Evolutionary conservation across 495 filamentous ascomycete species (phyloP).

Genomic region (Tuber indicum): DNA sequence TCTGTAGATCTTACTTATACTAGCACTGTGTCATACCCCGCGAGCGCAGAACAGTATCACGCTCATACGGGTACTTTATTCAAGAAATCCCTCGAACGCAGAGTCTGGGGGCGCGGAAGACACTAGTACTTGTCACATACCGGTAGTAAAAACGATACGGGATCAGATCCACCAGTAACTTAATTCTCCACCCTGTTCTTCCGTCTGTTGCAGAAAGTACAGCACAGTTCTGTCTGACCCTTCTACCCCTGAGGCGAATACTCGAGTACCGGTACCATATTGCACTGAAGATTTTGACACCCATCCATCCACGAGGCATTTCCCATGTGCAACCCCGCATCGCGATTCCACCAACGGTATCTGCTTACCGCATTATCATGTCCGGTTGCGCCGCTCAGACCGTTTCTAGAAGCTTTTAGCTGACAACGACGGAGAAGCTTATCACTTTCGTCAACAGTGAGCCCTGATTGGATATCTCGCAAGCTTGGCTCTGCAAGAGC

Average conservation of each 20-base stretch:
- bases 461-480: background rate
- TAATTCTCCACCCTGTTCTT: background rate
- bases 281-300: background rate
- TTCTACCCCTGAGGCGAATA: background rate
- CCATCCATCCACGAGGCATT: background rate
- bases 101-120: background rate
- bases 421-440: background rate
- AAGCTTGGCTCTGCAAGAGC: background rate
- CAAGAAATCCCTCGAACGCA: background rate
- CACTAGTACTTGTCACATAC: too few relatives aligned
- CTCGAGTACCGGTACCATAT: background rate
- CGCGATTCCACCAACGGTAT: constrained; percentile 1
- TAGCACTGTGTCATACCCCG: background rate
- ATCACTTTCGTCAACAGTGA: background rate
- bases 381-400: background rate
- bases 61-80: background rate
- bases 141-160: background rate
- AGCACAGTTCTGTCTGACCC: background rate
- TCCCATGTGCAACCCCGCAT: constrained; percentile 1
- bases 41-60: background rate
- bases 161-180: background rate
- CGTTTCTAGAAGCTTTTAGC: background rate
- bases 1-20: background rate
- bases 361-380: background rate
- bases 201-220: background rate